Evolutionary conservation across 176 grass and related monocot genomes (phyloP), one percentile per base, ranked within the genome.

Genomic region (Zizania latifolia): DNA sequence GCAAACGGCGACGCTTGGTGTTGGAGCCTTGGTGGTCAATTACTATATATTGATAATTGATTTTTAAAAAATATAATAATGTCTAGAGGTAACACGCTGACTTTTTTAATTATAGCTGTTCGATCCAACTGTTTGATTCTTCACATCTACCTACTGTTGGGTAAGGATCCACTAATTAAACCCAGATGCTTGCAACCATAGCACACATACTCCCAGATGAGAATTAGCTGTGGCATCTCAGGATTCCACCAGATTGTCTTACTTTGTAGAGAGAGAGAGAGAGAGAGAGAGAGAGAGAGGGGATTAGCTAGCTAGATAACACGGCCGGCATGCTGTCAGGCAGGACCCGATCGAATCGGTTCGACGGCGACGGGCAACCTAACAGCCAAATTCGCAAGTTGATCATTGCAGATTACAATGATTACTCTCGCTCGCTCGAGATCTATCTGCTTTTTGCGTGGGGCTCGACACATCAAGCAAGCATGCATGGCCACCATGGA

Each of bases 311-410:
- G n/a, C n/a, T n/a, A n/a, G n/a, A n/a, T n/a, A n/a, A n/a, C n/a
- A n/a, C n/a, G n/a, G n/a, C n/a, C n/a, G 24, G 56, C 43, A 66
- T 16, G 28, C 29, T 70, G 43, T 22, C 34, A 45, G 1, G 26
- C 13, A 48, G 78, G 30, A 26, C 53, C 78, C 44, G 16, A 48
- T 48, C 79, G 79, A 72, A 78, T 83, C 75, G 61, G 80, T 74
- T 31, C 74, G 85, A 87, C 68, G 32, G 74, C 68, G 80, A 87
- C 80, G 60, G 4, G 24, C 26, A n/a, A 87, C 80, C 80, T 35
- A 83, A 73, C 85, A 33, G 2, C 80, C 35, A 50, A 74, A 83
- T 78, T 68, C 34, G 8, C 5, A 29, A 29, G 1, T 50, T 44
- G 55, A 87, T 82, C 79, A 73, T 82, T 66, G 73, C 70, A 27